Conservation (phyloP, 2,329 filamentous ascomycete species). For the Dichotomopilus funicola region DNA sequence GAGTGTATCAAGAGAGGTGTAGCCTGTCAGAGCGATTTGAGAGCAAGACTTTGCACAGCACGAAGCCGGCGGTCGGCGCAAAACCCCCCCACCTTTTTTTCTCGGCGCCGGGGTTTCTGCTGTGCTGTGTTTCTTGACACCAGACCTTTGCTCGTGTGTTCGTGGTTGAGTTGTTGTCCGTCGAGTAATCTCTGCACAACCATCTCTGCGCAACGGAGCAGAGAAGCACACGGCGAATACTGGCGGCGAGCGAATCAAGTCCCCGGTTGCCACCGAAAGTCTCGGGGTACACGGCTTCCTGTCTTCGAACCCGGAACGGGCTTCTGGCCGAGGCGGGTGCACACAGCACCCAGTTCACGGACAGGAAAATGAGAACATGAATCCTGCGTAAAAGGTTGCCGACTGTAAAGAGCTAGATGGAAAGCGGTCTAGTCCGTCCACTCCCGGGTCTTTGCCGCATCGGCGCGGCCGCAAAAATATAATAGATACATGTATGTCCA, state of each 20-base stretch:
- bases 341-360: too few relatives aligned
- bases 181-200: not conserved
- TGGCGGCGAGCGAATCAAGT: constrained; percentile 20
- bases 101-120: constrained; percentile 22
- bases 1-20: constrained; percentile 3
- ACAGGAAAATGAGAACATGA: too few relatives aligned
- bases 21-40: constrained; percentile 18
- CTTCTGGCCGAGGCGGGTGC: constrained; percentile 13
- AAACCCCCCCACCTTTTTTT: constrained; percentile 19
- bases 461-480: too few relatives aligned
- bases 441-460: too few relatives aligned
- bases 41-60: constrained; percentile 25
- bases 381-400: not conserved
- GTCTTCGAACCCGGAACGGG: not conserved
- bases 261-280: constrained; percentile 10
- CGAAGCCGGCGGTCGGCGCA: constrained; percentile 24
- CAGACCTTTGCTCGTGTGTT: not conserved
- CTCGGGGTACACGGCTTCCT: not conserved
- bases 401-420: constrained; percentile 1
- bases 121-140: constrained; percentile 13
- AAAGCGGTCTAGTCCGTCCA: too few relatives aligned
- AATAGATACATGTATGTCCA: too few relatives aligned
- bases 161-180: constrained; percentile 21
- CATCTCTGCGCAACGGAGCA: constrained; percentile 15
- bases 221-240: constrained; percentile 14